These are phyloP conservation scores for Sicyos edulis DNA, from an alignment of 306 rosid species.

Conservation along the genomic window DNA sequence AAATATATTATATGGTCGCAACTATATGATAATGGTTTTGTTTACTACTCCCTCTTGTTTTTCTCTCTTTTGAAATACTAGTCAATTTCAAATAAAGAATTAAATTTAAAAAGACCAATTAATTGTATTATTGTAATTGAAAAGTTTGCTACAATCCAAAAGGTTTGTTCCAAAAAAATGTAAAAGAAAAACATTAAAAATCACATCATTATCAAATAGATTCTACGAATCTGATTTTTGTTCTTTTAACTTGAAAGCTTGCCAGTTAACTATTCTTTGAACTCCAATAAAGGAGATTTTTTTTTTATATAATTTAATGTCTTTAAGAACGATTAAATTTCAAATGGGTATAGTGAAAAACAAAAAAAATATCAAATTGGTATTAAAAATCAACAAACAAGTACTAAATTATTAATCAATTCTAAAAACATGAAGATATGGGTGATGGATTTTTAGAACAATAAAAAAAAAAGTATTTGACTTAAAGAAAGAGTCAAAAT, in stretches of 20 bases:
- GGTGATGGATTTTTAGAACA: background rate
- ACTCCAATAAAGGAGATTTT: background rate
- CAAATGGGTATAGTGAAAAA: too few relatives aligned
- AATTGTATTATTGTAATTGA: too few relatives aligned
- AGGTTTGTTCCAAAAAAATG: background rate
- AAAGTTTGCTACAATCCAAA: background rate
- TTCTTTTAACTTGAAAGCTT: background rate
- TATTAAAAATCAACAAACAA: background rate
- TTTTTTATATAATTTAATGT: too few relatives aligned
- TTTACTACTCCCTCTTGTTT: too few relatives aligned
- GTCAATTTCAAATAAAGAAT: too few relatives aligned
- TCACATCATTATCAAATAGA: background rate
- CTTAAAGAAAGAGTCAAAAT: slow-evolving; percentile 5
- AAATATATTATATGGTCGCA: background rate
- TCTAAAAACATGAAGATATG: background rate
- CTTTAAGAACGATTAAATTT: background rate
- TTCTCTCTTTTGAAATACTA: too few relatives aligned
- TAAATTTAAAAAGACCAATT: too few relatives aligned
- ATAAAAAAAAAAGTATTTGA: background rate
- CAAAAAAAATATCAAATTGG: background rate
- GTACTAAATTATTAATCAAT: background rate
- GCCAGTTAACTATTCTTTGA: background rate
- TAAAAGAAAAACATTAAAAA: background rate
- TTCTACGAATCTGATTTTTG: background rate
- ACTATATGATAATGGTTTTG: background rate